Evolutionary conservation across 148 eudicot species (phyloP).

Genomic region (Arctostaphylos glauca): DNA sequence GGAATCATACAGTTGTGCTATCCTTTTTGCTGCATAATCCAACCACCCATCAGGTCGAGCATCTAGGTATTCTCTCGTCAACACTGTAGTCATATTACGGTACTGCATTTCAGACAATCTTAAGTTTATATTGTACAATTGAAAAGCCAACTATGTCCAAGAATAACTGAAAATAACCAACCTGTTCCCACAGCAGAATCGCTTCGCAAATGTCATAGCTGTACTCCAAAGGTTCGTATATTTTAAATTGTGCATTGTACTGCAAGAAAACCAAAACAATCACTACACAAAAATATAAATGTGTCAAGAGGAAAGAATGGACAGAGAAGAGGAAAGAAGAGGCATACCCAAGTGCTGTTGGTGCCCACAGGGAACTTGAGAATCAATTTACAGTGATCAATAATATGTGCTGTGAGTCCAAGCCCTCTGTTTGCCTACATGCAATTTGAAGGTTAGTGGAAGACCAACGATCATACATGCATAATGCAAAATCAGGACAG

Average conservation of each 20-base stretch:
- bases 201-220: constrained; percentile 87
- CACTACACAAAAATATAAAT: neutral
- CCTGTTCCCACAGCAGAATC: constrained; percentile 96
- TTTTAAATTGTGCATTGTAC: constrained; percentile 82
- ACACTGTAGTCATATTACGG: constrained; percentile 96
- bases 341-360: constrained; percentile 90
- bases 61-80: constrained; percentile 97
- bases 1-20: constrained; percentile 78
- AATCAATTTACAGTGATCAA: constrained; percentile 88
- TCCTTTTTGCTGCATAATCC: constrained; percentile 92
- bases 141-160: neutral
- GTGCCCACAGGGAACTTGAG: constrained; percentile 90
- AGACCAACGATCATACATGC: neutral
- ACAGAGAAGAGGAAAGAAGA: constrained; percentile 10
- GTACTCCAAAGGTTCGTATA: constrained; percentile 86
- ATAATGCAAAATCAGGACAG: neutral
- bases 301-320: neutral
- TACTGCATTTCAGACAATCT: constrained; percentile 67
- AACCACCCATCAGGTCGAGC: constrained; percentile 98
- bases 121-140: constrained; percentile 18
- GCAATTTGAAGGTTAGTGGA: constrained; percentile 17
- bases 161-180: constrained; percentile 17
- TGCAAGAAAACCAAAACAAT: constrained; percentile 30
- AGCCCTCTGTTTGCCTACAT: constrained; percentile 90
- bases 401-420: constrained; percentile 81